Conservation (phyloP, 257 asterid genomes). For the Anisodus acutangulus region DNA sequence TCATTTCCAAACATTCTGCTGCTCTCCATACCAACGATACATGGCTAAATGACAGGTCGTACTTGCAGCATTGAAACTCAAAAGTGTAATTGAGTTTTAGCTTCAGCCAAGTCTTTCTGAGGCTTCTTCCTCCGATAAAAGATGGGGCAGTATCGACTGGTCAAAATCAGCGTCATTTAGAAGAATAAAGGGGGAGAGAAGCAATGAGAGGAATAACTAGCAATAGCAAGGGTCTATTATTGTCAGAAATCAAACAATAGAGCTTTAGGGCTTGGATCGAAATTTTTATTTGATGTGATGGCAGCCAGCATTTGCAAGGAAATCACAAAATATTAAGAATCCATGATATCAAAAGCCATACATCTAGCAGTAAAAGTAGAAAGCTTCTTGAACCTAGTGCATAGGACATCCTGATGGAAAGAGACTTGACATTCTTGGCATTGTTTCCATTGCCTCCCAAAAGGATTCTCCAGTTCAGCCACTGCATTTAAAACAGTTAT, state of each 20-base stretch:
- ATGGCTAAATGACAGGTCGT: neutral
- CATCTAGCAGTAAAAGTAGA: neutral
- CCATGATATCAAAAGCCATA: neutral
- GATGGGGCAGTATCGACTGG: constrained; percentile 97
- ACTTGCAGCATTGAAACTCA: constrained; percentile 36
- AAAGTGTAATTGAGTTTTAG: constrained; percentile 71
- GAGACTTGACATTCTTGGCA: constrained; percentile 99
- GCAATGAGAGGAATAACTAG: neutral
- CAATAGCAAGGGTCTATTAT: neutral
- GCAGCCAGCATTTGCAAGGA: neutral
- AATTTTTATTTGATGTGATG: neutral
- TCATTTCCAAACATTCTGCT: constrained; percentile 9
- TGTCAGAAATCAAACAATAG: neutral
- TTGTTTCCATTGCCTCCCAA: constrained; percentile 96
- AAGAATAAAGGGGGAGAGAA: neutral
- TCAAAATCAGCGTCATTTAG: constrained; percentile 40
- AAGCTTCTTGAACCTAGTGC: constrained; percentile 74
- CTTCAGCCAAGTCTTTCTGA: constrained; percentile 98
- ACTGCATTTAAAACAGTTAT: constrained; percentile 48
- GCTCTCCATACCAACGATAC: neutral
- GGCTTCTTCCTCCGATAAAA: constrained; percentile 97
- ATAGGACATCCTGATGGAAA: constrained; percentile 97
- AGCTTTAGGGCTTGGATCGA: neutral
- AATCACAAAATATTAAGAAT: neutral
- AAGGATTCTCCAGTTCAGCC: constrained; percentile 88